Evolutionary conservation across 176 grass and related monocot species (phyloP).

Genomic region (Leersia perrieri): DNA sequence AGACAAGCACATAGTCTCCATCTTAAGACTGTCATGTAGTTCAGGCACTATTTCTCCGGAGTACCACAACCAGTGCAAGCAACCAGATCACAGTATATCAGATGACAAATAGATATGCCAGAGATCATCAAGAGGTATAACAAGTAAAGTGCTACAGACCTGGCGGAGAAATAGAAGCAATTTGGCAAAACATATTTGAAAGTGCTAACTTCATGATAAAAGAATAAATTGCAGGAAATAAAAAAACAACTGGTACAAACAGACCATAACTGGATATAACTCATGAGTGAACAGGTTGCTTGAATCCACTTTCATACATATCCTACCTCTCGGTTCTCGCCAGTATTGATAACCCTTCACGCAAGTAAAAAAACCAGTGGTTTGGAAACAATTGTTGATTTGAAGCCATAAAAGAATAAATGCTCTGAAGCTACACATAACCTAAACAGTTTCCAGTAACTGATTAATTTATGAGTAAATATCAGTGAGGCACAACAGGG

Average conservation of each 20-base stretch:
- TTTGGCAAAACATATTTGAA: background rate
- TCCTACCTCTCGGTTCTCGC: background rate
- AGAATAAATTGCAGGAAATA: background rate
- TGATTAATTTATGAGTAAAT: background rate
- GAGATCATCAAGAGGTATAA: background rate
- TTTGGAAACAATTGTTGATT: background rate
- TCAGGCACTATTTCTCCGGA: background rate
- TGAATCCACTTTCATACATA: background rate
- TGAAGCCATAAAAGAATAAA: background rate
- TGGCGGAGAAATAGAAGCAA: background rate
- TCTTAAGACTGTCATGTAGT: background rate
- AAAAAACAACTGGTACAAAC: background rate
- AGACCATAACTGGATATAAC: background rate
- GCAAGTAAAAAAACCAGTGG: background rate
- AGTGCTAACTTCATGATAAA: background rate
- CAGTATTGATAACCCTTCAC: background rate
- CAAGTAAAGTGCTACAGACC: background rate
- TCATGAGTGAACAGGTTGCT: background rate
- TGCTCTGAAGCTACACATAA: background rate
- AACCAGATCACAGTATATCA: background rate
- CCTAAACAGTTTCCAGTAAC: background rate
- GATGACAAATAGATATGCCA: background rate
- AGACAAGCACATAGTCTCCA: background rate
- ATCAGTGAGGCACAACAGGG: background rate
- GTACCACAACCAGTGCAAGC: background rate